Conservation (phyloP, 2,329 filamentous ascomycete species). For the Graphilbum fragrans region DNA sequence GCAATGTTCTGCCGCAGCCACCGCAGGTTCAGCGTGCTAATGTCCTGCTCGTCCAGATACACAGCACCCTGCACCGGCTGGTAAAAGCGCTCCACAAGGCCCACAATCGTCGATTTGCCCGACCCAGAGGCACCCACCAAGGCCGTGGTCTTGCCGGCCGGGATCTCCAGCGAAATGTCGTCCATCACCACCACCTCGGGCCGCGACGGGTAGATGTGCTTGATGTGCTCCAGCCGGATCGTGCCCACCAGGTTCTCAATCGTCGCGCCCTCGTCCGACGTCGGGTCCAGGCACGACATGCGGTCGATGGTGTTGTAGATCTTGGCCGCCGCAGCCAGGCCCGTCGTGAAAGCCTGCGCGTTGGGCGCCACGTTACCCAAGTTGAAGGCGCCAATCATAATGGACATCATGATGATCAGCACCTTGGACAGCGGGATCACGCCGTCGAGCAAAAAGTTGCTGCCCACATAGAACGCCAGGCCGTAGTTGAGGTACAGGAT, state of each 20-base stretch:
- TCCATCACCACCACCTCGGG: constrained; percentile 86
- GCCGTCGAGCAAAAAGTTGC: constrained; percentile 56
- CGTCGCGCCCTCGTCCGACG: constrained; percentile 56
- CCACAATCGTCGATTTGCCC: constrained; percentile 90
- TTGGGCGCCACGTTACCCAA: constrained; percentile 82
- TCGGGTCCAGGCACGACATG: constrained; percentile 69
- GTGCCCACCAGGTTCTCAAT: constrained; percentile 49
- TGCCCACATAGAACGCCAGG: constrained; percentile 81
- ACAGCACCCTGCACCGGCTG: constrained; percentile 72
- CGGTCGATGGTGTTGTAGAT: constrained; percentile 93
- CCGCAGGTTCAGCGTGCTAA: constrained; percentile 68
- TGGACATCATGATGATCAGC: constrained; percentile 75
- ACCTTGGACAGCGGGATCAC: constrained; percentile 57
- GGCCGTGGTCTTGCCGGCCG: constrained; percentile 84
- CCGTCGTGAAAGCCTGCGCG: constrained; percentile 73
- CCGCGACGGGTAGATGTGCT: constrained; percentile 88
- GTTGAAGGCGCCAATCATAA: constrained; percentile 88
- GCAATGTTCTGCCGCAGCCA: constrained; percentile 91
- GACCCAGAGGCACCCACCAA: constrained; percentile 89
- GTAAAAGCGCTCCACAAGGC: constrained; percentile 89
- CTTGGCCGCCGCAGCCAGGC: constrained; percentile 73
- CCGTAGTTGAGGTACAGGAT: constrained; percentile 81
- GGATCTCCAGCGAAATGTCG: constrained; percentile 65
- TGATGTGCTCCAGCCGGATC: constrained; percentile 71
- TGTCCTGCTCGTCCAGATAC: constrained; percentile 70